Conservation (phyloP, 169 alveolate species). For the Cystoisospora suis region DNA sequence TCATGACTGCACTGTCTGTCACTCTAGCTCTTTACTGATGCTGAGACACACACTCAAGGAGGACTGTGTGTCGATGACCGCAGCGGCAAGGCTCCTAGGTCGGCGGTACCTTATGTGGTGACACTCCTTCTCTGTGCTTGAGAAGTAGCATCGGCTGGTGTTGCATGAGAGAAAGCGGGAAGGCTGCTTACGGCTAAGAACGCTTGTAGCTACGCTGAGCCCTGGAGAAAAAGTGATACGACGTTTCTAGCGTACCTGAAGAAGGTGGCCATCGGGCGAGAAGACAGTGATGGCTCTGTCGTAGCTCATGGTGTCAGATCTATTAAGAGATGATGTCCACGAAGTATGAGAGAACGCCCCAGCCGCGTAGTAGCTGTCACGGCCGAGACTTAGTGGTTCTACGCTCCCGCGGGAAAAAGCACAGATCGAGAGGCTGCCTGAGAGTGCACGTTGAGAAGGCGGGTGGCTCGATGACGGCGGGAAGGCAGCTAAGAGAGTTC, state of each 20-base stretch:
- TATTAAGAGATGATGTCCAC: background rate
- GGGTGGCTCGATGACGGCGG: background rate
- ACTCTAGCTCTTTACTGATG: too few relatives aligned
- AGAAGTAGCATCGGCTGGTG: too few relatives aligned
- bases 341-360: background rate
- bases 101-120: too few relatives aligned
- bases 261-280: slow-evolving; percentile 99
- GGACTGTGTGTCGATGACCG: too few relatives aligned
- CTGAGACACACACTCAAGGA: too few relatives aligned
- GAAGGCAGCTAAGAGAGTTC: background rate
- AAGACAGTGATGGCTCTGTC: slow-evolving; percentile 99
- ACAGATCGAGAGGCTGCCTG: background rate
- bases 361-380: background rate
- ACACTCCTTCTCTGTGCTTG: too few relatives aligned
- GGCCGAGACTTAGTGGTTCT: background rate
- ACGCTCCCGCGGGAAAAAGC: background rate
- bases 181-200: too few relatives aligned
- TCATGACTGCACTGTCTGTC: too few relatives aligned
- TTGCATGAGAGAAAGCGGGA: too few relatives aligned
- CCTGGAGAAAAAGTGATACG: background rate
- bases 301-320: slow-evolving; percentile 82
- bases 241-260: slow-evolving; percentile 77
- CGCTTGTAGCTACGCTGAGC: too few relatives aligned
- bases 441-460: too few relatives aligned
- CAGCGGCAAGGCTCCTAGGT: too few relatives aligned